Base-by-base conservation (phyloP, 306 rosid genomes). In the Rosa rugosa region DNA sequence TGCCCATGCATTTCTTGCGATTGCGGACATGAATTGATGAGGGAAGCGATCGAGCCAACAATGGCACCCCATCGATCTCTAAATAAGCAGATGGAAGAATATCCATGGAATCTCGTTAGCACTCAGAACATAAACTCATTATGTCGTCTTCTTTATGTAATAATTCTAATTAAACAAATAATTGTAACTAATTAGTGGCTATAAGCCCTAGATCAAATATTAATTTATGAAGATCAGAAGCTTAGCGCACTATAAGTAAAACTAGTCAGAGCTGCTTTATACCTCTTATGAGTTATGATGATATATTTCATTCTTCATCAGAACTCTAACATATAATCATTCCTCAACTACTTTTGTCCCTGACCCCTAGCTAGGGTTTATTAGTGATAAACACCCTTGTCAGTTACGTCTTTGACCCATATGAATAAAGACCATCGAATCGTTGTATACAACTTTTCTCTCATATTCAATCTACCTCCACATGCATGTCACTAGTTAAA, bases 81-180 rank as follows among this genome's bases (percentile, higher is more conserved):
- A 27, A 59, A 6, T 9, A 63, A 63, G 11, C 20, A 73, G 25
- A 36, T 42, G 38, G 69, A 75, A 59, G 69, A 75, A 63, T 75
- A 75, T 63, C 59, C 79, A 17, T 63, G 71, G 47, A 59, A 63
- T 75, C 59, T 62, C 47, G 7, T 0, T 18, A 44, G 79, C 79
- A 63, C 46, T 16, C 77, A 3, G n/a, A 51, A 73, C 50, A 36
- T 51, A 53, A 18, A 53, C 71, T 62, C 71, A 60, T 44, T 75
- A 45, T 46, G 70, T 59, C 59, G 57, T 13, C 13, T 10, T 8
- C 18, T 50, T 34, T 50, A 34, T 75, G 54, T 45, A 14, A 56
- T 56, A 2, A 20, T 56, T 56, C 62, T 56, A 56, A 57, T 41
- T 57, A 41, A 74, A 14, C 7, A 49, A 8, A 27, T 4, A 47